Evolutionary conservation across 768 basidiomycete species (phyloP), one percentile per base, ranked within the genome.

Genomic region (Kondoa subrosea): DNA sequence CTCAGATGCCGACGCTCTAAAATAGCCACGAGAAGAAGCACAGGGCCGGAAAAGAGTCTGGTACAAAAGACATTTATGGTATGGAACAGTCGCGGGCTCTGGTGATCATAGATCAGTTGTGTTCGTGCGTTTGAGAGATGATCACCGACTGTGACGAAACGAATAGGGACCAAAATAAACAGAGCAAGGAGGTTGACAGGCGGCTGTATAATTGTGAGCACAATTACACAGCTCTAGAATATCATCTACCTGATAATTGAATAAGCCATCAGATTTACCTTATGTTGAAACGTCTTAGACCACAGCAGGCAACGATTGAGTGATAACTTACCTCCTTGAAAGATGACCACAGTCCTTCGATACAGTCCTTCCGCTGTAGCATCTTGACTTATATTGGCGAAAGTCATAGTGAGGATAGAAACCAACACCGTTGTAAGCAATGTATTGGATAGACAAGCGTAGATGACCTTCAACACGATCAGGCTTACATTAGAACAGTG

Each of bases 181-280:
- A 97, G 79, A 0, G 93, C 95, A 57, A 92, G 69, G 3, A 96
- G 77, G 76, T 97, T 99, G 73, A 97, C 78, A 0, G 95, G 95
- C 0, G 93, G 87, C 74, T 91, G 89, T 21, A 8, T 8, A 8
- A 8, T 21, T 8, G 21, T 50, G 12, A 50, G 40, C 21, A 50
- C 40, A 50, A 50, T n/a, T n/a, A n/a, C 8, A 21, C 40, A 50
- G 40, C 40, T 50, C 40, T 50, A 8, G 40, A 50, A 8, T 8
- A 21, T 50, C 12, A 50, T 21, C 8, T 50, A 50, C 40, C 40
- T 63, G 61, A 76, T 40, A 77, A 71, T 73, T 34, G 27, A 67
- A 71, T 3, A 74, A 60, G 4, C 61, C 61, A 33, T 63, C 61
- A 33, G 29, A 31, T n/a, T n/a, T n/a, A n/a, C n/a, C n/a, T n/a